Base-by-base conservation (phyloP, 2,329 filamentous ascomycete genomes). In the Cryphonectria parasitica region DNA sequence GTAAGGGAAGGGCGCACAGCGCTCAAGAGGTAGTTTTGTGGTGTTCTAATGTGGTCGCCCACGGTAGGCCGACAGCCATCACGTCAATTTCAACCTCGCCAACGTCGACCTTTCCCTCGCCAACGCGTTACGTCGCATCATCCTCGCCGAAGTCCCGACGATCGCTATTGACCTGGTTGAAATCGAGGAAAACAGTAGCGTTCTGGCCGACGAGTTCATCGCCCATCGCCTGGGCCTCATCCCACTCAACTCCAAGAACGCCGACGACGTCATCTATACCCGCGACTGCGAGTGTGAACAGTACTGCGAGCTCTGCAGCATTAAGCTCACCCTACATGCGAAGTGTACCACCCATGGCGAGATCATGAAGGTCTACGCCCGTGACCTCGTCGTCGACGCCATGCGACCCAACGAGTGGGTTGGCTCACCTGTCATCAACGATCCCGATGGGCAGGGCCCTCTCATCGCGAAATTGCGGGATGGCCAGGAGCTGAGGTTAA, bases 231-330 rank as follows among this genome's bases (percentile, higher is more conserved):
- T 99, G 19, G 95, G 96, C 43, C 89, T 98, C 63, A 90, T 98
- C 70, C 96, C 96, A 0, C 89, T 99, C 64, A 91, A 92, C 79
- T 93, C 93, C 70, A 92, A 93, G 77, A 92, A 93, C 78, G 91
- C 95, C 76, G 92, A 95, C 75, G 87, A 91, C 76, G 88, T 98
- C 73, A 87, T 92, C 74, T 97, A 97, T 83, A 92, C 92, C 64
- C 92, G 95, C 78, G 95, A 98, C 82, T 99, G 96, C 85, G 94
- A 97, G 78, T 99, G 96, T 85, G 95, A 98, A 77, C 91, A 95
- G 77, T 94, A 95, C 84, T 99, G 96, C 84, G 92, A 97, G 75
- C 89, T 92, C 76, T 99, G 96, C 85, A 93, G 92, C 75, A 92
- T 98, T 66, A 92, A 90, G 34, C 88, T 99, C 39, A 91, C 89